Conservation (phyloP, 805 yeast species). For the Myxozyma nipponensis region DNA sequence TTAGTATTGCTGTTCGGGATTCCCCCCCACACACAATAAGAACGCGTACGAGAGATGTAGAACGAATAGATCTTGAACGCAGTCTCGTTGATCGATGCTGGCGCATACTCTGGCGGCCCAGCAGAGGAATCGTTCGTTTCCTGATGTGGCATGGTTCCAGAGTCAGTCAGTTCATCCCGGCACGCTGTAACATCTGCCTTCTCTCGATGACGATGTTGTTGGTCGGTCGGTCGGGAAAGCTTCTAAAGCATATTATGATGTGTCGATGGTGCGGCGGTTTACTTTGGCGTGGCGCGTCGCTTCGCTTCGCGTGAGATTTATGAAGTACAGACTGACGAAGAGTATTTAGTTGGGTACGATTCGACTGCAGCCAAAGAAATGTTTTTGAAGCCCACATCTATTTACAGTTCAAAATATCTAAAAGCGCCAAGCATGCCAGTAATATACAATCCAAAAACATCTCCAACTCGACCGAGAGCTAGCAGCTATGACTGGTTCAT, state of each 20-base stretch:
- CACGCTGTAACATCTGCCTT: background rate
- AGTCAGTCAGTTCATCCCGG: background rate
- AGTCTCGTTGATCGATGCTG: background rate
- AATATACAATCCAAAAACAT: background rate
- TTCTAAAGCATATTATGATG: too few species aligned
- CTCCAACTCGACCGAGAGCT: too few species aligned
- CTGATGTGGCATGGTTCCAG: background rate
- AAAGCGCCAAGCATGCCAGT: background rate
- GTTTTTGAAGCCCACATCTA: too few species aligned
- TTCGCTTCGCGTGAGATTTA: too few species aligned
- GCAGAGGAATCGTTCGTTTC: background rate
- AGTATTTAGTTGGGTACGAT: too few species aligned
- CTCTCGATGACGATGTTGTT: background rate
- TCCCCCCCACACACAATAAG: too few species aligned
- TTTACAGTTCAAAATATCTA: background rate
- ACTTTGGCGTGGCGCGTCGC: too few species aligned
- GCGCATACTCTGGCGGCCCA: background rate
- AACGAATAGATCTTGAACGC: conserved; percentile 12
- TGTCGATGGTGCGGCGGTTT: too few species aligned
- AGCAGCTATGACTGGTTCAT: background rate
- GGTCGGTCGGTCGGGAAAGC: background rate
- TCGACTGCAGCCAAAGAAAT: too few species aligned
- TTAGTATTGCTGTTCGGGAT: too few species aligned
- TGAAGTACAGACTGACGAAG: too few species aligned
- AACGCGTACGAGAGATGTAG: conserved; percentile 18